phyloP scores from a whole-genome alignment of 768 basidiomycete species.

The Kwoniella shandongensis region DNA sequence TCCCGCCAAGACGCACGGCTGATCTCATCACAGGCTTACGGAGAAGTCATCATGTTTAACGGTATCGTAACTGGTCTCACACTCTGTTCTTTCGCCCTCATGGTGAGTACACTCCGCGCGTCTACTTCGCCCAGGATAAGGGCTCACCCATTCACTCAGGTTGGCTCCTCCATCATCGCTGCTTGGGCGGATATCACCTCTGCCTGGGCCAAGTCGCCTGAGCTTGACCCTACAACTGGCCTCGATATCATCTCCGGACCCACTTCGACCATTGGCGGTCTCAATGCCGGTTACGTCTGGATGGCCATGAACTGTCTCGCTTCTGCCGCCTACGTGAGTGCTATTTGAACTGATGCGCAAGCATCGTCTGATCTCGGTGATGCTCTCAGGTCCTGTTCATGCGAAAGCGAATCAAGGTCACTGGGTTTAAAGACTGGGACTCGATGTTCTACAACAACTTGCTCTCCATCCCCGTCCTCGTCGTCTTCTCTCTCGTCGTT shows the following conservation, averaged over 20 bases:
- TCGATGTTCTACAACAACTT: constrained; percentile 99
- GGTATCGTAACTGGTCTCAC: constrained; percentile 83
- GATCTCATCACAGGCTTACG: constrained; percentile 70
- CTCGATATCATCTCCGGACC: constrained; percentile 32
- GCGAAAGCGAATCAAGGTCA: constrained; percentile 92
- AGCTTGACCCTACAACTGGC: constrained; percentile 45
- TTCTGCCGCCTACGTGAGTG: constrained; percentile 82
- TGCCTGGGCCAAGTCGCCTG: constrained; percentile 42
- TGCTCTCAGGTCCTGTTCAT: constrained; percentile 78
- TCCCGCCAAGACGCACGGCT: not conserved
- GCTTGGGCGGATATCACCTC: constrained; percentile 83
- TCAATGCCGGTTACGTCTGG: constrained; percentile 90
- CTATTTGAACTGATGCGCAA: constrained; percentile 23
- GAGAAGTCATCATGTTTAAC: constrained; percentile 95
- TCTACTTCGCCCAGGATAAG: not conserved
- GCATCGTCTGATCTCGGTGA: not conserved
- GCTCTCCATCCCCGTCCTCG: constrained; percentile 86
- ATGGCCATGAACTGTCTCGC: constrained; percentile 89
- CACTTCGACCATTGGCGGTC: constrained; percentile 52
- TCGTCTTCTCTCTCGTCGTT: constrained; percentile 72
- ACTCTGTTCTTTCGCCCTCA: constrained; percentile 82
- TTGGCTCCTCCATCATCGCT: constrained; percentile 88
- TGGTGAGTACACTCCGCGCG: constrained; percentile 58
- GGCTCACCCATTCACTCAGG: constrained; percentile 14
- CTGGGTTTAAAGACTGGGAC: constrained; percentile 98